Evolutionary conservation across 2,329 filamentous ascomycete species (phyloP).

Genomic region (Penicillium polonicum): DNA sequence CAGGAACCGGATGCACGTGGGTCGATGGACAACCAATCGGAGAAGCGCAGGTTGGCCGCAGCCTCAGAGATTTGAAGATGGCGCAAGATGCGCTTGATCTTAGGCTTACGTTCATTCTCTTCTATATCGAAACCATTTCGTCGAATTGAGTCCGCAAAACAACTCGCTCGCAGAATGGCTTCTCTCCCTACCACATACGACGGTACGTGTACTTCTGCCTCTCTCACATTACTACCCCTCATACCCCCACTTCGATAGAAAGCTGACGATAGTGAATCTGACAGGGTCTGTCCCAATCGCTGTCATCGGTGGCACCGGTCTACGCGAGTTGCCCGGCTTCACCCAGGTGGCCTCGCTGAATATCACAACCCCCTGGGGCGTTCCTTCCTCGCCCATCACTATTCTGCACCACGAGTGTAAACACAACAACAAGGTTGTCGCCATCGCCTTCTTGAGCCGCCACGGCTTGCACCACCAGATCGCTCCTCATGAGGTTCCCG

Average conservation of each 20-base stretch:
- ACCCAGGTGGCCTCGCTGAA: conserved; percentile 76
- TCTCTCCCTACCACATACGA: conserved; percentile 60
- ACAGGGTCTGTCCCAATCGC: conserved; percentile 70
- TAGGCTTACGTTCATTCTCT: conserved; percentile 23
- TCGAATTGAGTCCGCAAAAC: conserved; percentile 35
- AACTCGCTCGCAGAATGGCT: conserved; percentile 47
- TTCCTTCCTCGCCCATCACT: conserved; percentile 71
- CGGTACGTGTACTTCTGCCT: conserved; percentile 44
- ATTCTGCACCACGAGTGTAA: conserved; percentile 84
- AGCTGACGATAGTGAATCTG: conserved; percentile 15
- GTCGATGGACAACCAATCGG: conserved; percentile 24
- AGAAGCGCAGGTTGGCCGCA: conserved; percentile 10
- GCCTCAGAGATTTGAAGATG: conserved; percentile 23
- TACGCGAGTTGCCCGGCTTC: conserved; percentile 83
- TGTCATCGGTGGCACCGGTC: conserved; percentile 89
- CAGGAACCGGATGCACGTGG: conserved; percentile 26
- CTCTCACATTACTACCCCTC: conserved; percentile 3
- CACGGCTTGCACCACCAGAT: conserved; percentile 87
- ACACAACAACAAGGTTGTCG: conserved; percentile 59
- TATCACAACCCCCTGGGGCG: conserved; percentile 83
- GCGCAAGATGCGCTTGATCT: conserved; percentile 17
- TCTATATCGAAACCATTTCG: conserved; percentile 28
- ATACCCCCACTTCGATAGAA: conserved; percentile 13
- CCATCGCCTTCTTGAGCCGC: conserved; percentile 87
- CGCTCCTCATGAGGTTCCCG: conserved; percentile 91